Evolutionary conservation across 1,284 basidiomycete species (phyloP), one percentile per base, ranked within the genome.

Genomic region (Sporisorium sorghi): DNA sequence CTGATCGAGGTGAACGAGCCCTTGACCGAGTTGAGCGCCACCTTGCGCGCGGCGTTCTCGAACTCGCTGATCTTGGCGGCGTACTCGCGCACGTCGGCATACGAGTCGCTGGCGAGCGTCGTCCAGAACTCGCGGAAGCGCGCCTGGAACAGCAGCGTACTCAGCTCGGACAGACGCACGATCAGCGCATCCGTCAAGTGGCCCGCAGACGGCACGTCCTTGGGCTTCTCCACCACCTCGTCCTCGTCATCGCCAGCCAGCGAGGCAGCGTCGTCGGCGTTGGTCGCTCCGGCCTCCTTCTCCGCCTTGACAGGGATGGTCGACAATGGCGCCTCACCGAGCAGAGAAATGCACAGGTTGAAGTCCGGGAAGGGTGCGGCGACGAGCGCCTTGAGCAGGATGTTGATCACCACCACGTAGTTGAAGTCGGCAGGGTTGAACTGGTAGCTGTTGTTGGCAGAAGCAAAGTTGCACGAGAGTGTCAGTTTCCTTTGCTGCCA

Each of bases 371-470:
- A 83, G 67, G 94, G 93, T 53, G 92, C 90, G 40, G 93, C 92
- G 35, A 90, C 88, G 90, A 98, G 89, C 21, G 94, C 89, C 88
- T 97, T 97, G 85, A 94, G 89, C 82, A 98, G 91, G 85, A 98
- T 93, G 87, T 96, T 93, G 86, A 96, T 88, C 77, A 94, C 91
- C 21, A 95, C 92, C 80, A 95, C 93, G 9, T 93, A 90, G 86
- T 95, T 95, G 86, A 93, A 93, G 46, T 96, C 89, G 84, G 92
- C 90, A 19, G 93, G 90, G 87, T 98, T 98, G 87, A 97, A 97
- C 85, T 98, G 95, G 86, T 97, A 97, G 59, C 94, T 97, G 76
- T 69, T 33, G 28, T 21, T 23, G n/a, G n/a, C n/a, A n/a, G 9
- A 40, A 37, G 33, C 17, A 52, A 55, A 14, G 14, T 24, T 35